Percentiles rank a stretch among this genome's conserved stretches.
These are phyloP conservation scores for Trametes cubensis DNA, from an alignment of 768 basidiomycete genomes.

Conservation along the genomic window DNA sequence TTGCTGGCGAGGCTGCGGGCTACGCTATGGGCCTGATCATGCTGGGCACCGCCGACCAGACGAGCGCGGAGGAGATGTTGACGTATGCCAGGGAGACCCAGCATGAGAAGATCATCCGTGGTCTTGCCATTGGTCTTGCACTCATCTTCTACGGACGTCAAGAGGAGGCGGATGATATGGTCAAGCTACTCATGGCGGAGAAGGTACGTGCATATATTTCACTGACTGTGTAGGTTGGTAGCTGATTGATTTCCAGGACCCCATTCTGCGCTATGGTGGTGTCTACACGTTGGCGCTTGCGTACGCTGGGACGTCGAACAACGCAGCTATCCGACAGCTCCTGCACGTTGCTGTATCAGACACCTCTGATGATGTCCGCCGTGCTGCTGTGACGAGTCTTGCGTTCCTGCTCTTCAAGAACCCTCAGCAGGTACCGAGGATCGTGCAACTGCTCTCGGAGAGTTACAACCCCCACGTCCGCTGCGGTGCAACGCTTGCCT, in stretches of 20 bases:
- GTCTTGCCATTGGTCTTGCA: conserved; percentile 88
- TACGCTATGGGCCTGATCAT: conserved; percentile 98
- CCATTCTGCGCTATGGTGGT: conserved; percentile 95
- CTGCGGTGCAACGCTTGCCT: conserved; percentile 93
- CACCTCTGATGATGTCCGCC: conserved; percentile 94
- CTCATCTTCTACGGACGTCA: conserved; percentile 92
- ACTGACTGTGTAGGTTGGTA: background rate
- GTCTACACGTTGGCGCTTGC: conserved; percentile 96
- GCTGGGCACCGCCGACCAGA: conserved; percentile 87
- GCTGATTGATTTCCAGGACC: conserved; percentile 56
- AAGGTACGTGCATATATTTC: conserved; percentile 56
- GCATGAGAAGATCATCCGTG: conserved; percentile 98
- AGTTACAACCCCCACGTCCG: conserved; percentile 99
- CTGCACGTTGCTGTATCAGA: conserved; percentile 98
- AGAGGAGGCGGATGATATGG: conserved; percentile 87
- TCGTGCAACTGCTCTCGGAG: conserved; percentile 95
- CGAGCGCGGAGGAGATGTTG: conserved; percentile 90
- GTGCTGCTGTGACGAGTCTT: conserved; percentile 94
- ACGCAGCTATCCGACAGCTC: conserved; percentile 87
- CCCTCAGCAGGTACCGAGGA: conserved; percentile 92
- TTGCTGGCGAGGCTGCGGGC: conserved; percentile 94
- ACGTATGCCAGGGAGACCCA: conserved; percentile 96
- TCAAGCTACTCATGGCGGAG: conserved; percentile 77
- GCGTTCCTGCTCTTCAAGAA: conserved; percentile 98
- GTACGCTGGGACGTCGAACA: conserved; percentile 95